Evolutionary conservation across 2,329 filamentous ascomycete genomes (phyloP).

Genomic region (Gaeumannomyces tritici): DNA sequence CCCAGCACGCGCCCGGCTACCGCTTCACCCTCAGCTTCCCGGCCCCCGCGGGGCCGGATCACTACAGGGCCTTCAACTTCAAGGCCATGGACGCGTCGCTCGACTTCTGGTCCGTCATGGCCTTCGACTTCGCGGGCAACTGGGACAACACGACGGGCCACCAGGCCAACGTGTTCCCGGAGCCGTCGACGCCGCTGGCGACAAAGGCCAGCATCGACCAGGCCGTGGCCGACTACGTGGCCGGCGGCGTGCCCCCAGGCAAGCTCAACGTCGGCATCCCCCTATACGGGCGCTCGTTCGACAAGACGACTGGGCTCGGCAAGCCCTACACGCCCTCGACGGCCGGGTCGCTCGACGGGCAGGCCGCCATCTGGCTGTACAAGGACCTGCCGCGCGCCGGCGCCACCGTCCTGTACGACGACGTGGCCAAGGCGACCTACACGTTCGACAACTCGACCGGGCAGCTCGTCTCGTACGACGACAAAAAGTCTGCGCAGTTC

Average conservation of each 20-base stretch:
- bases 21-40: slow-evolving; percentile 47
- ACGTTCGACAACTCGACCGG: slow-evolving; percentile 52
- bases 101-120: slow-evolving; percentile 55
- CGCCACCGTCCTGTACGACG: slow-evolving; percentile 48
- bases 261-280: slow-evolving; percentile 75
- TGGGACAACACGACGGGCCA: slow-evolving; percentile 58
- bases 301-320: slow-evolving; percentile 53
- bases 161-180: slow-evolving; percentile 60
- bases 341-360: slow-evolving; percentile 57
- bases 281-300: slow-evolving; percentile 66
- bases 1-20: slow-evolving; percentile 31
- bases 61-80: slow-evolving; percentile 39
- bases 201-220: slow-evolving; percentile 62
- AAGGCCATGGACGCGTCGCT: slow-evolving; percentile 33
- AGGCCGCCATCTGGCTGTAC: slow-evolving; percentile 64
- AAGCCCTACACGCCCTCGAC: slow-evolving; percentile 56
- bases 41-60: slow-evolving; percentile 33
- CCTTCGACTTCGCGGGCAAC: slow-evolving; percentile 62
- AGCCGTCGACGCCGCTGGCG: slow-evolving; percentile 37
- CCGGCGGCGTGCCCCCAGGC: slow-evolving; percentile 45
- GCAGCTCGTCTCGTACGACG: slow-evolving; percentile 66
- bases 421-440: slow-evolving; percentile 53
- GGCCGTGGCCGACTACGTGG: slow-evolving; percentile 56
- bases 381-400: slow-evolving; percentile 60
- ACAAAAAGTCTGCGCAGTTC: slow-evolving; percentile 42